These are phyloP conservation scores for Pseudocercospora ulei DNA, from an alignment of 2,329 filamentous ascomycete genomes.

Conservation along the genomic window DNA sequence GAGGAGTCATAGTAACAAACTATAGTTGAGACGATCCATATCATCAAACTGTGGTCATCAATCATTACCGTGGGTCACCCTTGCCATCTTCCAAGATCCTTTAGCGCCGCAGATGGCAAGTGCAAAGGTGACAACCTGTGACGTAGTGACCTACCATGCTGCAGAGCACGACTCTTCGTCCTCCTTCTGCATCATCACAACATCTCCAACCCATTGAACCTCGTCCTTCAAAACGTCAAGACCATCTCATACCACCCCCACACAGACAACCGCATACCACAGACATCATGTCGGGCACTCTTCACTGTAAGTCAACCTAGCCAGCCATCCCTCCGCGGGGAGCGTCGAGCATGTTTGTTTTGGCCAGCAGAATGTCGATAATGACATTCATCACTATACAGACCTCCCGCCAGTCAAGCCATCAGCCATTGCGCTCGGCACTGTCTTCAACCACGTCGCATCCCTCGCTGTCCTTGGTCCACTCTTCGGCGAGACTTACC, in stretches of 20 bases:
- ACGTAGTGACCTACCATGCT: too few species aligned
- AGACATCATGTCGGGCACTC: constrained; percentile 47
- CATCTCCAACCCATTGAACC: constrained; percentile 6
- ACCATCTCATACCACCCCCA: constrained; percentile 12
- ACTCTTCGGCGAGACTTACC: constrained; percentile 89
- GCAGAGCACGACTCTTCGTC: too few species aligned
- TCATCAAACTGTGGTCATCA: too few species aligned
- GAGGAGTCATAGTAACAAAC: too few species aligned
- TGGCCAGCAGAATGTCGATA: constrained; percentile 5
- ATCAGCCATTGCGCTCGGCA: constrained; percentile 92
- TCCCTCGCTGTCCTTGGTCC: constrained; percentile 80
- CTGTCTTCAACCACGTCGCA: constrained; percentile 85
- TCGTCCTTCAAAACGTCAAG: constrained; percentile 3
- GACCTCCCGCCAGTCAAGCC: constrained; percentile 83
- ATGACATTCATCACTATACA: constrained; percentile 29
- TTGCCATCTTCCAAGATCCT: too few species aligned
- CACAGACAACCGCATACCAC: constrained; percentile 20
- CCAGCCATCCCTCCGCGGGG: constrained; percentile 2
- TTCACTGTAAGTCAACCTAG: constrained; percentile 46
- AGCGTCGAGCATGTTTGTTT: constrained; percentile 10
- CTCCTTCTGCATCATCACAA: constrained; percentile 5
- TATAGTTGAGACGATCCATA: too few species aligned
- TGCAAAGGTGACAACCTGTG: too few species aligned
- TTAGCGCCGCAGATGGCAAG: too few species aligned
- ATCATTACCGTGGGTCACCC: too few species aligned